Base-by-base conservation (phyloP, 2,329 filamentous ascomycete genomes). In the Aspergillus carbonarius region DNA sequence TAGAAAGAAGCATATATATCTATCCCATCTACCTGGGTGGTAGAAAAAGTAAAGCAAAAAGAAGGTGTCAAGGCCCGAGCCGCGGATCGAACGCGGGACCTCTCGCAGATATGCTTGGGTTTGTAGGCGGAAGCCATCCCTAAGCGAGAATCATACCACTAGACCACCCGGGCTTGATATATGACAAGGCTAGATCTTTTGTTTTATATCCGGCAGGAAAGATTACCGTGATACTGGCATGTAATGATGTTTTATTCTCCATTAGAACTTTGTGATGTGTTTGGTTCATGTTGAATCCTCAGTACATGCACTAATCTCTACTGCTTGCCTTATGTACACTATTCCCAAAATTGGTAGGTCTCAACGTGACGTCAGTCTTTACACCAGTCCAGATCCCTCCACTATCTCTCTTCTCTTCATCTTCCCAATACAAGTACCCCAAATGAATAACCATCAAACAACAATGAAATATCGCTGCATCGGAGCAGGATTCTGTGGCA, bases 401-500 rank as follows among this genome's bases (percentile, higher is more conserved):
- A 20, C 15, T 18, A 46, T 15, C 23, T 27, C 42, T 13, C 3
- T 17, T 27, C 13, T 13, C 20, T 27, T 5, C 5, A 39, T 17
- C n/a, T 27, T 5, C 12, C 39, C 17, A 17, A 20, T 4, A 5
- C 23, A 46, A 12, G 12, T 25, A 27, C 10, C 42, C 13, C 18
- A 15, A 46, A 46, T 15, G 20, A 27, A 8, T 15, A 27, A 44
- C 4, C 42, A 30, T 4, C 18, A 23, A 42, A 46, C 13, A 20
- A 8, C 7, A 4, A 27, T 23, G 0, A n/a, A 12, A n/a, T 52
- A 52, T 17, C 34, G 12, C 20, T 25, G 57, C 12, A 74, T 75
- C 8, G 72, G 73, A 2, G 51, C 64, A 9, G 73, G 72, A 0
- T 66, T 63, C 50, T 75, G 72, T 48, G 71, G 73, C 2, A 69